Evolutionary conservation across 1,139 yeast species (phyloP).

Genomic region (Barnettozyma hawaiiensis): DNA sequence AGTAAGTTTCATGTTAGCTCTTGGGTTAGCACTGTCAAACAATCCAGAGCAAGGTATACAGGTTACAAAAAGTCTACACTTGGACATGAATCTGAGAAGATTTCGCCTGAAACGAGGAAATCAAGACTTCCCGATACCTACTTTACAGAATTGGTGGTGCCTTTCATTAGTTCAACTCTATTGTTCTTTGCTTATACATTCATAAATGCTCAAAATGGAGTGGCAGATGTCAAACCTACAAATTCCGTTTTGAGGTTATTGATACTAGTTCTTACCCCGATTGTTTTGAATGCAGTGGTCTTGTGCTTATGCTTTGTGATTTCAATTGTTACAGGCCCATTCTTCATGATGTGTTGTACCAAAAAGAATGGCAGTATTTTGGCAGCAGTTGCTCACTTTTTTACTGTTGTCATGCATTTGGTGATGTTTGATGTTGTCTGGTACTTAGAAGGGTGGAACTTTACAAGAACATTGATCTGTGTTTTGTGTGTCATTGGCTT

Average conservation of each 20-base stretch:
- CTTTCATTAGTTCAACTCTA: constrained; percentile 38
- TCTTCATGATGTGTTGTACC: constrained; percentile 34
- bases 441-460: constrained; percentile 59
- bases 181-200: constrained; percentile 59
- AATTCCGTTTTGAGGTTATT: constrained; percentile 50
- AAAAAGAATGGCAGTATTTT: constrained; percentile 23
- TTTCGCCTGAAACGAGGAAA: constrained; percentile 28
- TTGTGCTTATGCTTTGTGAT: constrained; percentile 40
- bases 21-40: constrained; percentile 56
- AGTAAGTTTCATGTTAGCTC: constrained; percentile 43
- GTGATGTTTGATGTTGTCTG: constrained; percentile 55
- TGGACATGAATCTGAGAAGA: constrained; percentile 31
- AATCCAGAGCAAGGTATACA: constrained; percentile 53
- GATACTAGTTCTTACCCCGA: constrained; percentile 49
- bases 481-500: constrained; percentile 49
- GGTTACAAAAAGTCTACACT: constrained; percentile 51
- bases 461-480: constrained; percentile 52
- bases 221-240: constrained; percentile 39
- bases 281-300: constrained; percentile 40
- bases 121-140: constrained; percentile 48
- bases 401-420: constrained; percentile 49
- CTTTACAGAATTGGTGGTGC: constrained; percentile 47
- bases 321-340: constrained; percentile 45
- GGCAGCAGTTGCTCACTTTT: constrained; percentile 47
- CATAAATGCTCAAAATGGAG: constrained; percentile 68